Conservation (phyloP, 1,284 basidiomycete genomes). For the Phenoliferia sp. region DNA sequence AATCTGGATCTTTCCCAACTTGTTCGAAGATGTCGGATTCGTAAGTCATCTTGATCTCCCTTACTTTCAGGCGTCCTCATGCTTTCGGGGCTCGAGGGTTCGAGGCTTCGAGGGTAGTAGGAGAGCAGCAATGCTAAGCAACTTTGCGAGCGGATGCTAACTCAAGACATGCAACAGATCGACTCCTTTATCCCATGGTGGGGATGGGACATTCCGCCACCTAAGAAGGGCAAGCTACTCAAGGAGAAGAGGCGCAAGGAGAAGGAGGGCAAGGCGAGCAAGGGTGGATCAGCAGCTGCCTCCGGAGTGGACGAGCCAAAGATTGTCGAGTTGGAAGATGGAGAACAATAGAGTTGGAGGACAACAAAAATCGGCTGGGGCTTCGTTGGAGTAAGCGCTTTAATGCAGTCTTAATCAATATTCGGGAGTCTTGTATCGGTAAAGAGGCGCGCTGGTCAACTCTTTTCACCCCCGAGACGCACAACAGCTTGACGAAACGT, state of each 20-base stretch:
- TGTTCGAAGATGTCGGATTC: slow-evolving; percentile 98
- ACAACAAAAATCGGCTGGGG: too few relatives aligned
- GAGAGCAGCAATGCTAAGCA: neutral
- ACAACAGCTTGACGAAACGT: too few relatives aligned
- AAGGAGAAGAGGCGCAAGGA: slow-evolving; percentile 54
- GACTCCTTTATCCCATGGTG: slow-evolving; percentile 96
- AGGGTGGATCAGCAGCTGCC: neutral
- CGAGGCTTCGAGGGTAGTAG: neutral
- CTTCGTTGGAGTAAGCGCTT: too few relatives aligned
- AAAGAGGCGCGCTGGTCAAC: too few relatives aligned
- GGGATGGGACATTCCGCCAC: slow-evolving; percentile 88
- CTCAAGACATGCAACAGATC: slow-evolving; percentile 53
- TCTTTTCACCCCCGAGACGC: too few relatives aligned
- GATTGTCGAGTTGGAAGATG: slow-evolving; percentile 15
- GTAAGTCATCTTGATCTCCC: slow-evolving; percentile 64
- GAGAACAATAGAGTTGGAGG: slow-evolving; percentile 6
- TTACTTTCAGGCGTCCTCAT: neutral
- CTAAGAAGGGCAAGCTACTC: slow-evolving; percentile 55
- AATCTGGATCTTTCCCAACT: slow-evolving; percentile 98
- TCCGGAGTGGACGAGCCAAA: slow-evolving; percentile 3
- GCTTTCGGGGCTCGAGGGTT: neutral
- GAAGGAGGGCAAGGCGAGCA: slow-evolving; percentile 43
- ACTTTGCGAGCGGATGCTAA: neutral
- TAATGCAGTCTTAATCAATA: too few relatives aligned
- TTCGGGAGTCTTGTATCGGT: too few relatives aligned